Conservation (phyloP, 257 asterid genomes). For the Jaltomata sinuosa region DNA sequence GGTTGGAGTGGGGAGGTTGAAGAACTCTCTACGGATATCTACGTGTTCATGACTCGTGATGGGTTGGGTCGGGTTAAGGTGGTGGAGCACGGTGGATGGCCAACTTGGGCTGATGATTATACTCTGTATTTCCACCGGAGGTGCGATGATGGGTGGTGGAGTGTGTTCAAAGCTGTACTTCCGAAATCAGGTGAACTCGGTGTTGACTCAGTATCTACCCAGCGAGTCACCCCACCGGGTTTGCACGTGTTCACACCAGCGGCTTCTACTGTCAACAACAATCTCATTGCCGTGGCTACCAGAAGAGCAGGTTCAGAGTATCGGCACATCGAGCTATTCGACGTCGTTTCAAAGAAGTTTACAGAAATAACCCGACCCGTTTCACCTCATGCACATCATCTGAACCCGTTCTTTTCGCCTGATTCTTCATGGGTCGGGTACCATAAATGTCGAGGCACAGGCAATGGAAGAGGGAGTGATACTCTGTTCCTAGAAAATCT, state of each 20-base stretch:
- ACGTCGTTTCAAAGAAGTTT: slow-evolving; percentile 32
- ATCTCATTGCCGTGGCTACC: slow-evolving; percentile 70
- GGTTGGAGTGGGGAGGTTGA: slow-evolving; percentile 80
- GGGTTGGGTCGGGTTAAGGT: slow-evolving; percentile 72
- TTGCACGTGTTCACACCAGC: slow-evolving; percentile 92
- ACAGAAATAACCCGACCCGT: slow-evolving; percentile 40
- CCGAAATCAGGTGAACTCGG: slow-evolving; percentile 9
- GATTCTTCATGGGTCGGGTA: slow-evolving; percentile 56
- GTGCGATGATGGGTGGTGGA: slow-evolving; percentile 90
- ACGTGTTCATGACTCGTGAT: slow-evolving; percentile 50
- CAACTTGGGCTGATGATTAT: slow-evolving; percentile 74
- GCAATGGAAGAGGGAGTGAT: slow-evolving; percentile 15
- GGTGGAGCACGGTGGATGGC: slow-evolving; percentile 92
- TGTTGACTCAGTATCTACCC: slow-evolving; percentile 28
- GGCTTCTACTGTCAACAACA: slow-evolving; percentile 37
- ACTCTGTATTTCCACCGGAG: slow-evolving; percentile 72
- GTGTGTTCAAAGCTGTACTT: slow-evolving; percentile 52
- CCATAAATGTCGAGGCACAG: slow-evolving; percentile 59
- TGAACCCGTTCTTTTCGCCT: slow-evolving; percentile 69
- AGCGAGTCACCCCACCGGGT: slow-evolving; percentile 82
- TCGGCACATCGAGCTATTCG: slow-evolving; percentile 70
- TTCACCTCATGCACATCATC: slow-evolving; percentile 54
- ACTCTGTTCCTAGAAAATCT: slow-evolving; percentile 50
- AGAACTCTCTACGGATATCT: slow-evolving; percentile 66
- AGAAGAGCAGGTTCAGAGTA: slow-evolving; percentile 53